Conservation (phyloP, 1,284 basidiomycete genomes). For the Phellopilus nigrolimitatus region DNA sequence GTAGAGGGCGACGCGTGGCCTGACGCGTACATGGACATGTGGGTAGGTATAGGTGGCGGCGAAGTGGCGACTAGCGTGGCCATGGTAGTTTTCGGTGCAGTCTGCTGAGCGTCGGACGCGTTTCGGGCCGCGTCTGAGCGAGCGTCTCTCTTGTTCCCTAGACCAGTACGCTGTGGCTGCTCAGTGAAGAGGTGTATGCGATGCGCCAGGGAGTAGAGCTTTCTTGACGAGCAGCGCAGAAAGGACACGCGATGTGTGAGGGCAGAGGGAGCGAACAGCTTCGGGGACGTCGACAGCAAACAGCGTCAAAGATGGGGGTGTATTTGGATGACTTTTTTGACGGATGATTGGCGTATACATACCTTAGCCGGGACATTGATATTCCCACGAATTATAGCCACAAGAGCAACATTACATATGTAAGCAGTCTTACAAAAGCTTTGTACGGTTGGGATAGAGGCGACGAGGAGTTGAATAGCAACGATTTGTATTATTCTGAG, state of each 20-base stretch:
- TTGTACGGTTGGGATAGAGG: no score
- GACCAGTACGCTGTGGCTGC: not conserved
- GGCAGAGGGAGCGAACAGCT: not conserved
- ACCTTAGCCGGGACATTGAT: no score
- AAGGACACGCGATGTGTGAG: not conserved
- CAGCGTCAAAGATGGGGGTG: no score
- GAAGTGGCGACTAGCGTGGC: slow-evolving; percentile 16
- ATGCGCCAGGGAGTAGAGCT: not conserved
- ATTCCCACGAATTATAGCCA: no score
- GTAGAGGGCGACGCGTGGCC: slow-evolving; percentile 8
- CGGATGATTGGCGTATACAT: no score
- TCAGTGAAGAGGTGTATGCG: not conserved
- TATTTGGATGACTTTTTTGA: no score
- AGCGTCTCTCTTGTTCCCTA: not conserved
- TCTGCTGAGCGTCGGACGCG: not conserved
- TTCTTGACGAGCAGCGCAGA: not conserved
- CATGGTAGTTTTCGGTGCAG: slow-evolving; percentile 1
- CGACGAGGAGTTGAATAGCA: not conserved
- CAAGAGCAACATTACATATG: no score
- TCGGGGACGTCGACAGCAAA: not conserved
- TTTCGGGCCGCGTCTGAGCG: not conserved
- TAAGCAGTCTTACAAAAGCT: no score
- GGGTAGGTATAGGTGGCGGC: slow-evolving; percentile 5
- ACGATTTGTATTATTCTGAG: not conserved
- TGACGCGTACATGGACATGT: slow-evolving; percentile 1